phyloP scores from a whole-genome alignment of 176 grass and related monocot species.

The Poa pratensis region DNA sequence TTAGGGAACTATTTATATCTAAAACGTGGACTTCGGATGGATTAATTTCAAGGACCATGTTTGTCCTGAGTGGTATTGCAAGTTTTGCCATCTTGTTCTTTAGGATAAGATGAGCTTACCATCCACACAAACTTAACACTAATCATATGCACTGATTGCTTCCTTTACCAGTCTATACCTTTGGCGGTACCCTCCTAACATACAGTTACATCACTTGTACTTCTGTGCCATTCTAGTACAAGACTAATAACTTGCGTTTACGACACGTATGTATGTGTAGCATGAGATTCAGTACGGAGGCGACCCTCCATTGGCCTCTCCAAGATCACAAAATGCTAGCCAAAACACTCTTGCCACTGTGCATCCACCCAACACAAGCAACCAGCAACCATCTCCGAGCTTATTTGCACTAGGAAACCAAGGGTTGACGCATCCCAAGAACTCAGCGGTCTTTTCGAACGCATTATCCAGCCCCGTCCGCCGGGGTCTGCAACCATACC shows the following conservation, averaged over 20 bases:
- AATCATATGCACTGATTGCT: neutral
- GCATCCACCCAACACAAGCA: constrained; percentile 45
- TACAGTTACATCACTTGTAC: neutral
- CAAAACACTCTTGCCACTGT: constrained; percentile 40
- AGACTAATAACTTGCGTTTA: neutral
- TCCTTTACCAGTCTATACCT: neutral
- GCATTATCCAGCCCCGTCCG: constrained; percentile 62
- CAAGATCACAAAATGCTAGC: constrained; percentile 55
- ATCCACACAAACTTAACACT: constrained; percentile 13
- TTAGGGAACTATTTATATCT: neutral
- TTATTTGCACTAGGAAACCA: constrained; percentile 28
- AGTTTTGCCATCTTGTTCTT: neutral
- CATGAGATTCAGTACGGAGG: constrained; percentile 68
- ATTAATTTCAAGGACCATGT: neutral
- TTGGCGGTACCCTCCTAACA: neutral
- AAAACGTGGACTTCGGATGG: neutral
- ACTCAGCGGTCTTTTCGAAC: constrained; percentile 57
- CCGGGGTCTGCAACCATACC: constrained; percentile 64
- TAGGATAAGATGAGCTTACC: constrained; percentile 17
- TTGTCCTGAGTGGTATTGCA: neutral
- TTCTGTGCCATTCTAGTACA: neutral
- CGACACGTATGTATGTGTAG: constrained; percentile 44
- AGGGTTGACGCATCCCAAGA: constrained; percentile 52
- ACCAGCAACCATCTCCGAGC: constrained; percentile 48
- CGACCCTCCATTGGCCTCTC: constrained; percentile 58